Conservation (phyloP, 371 early-diverging fungal species). For the Mucor indicus region DNA sequence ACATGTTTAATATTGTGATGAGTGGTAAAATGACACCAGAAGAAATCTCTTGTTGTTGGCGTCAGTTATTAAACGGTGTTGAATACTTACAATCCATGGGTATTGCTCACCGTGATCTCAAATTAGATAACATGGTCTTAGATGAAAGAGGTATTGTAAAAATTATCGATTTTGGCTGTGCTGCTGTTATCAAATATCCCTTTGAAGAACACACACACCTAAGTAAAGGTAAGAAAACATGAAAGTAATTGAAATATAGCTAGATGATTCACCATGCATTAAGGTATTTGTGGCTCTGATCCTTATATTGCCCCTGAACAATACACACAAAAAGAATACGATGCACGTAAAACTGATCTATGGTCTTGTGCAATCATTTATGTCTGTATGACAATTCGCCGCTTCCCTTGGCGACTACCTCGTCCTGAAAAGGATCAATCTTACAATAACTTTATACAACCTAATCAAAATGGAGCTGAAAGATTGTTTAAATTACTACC, state of each 20-base stretch:
- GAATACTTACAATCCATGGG: constrained; percentile 72
- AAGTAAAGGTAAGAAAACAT: constrained; percentile 23
- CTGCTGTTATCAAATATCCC: constrained; percentile 71
- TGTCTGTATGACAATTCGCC: constrained; percentile 63
- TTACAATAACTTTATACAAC: constrained; percentile 36
- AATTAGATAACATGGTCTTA: constrained; percentile 83
- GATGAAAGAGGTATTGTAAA: constrained; percentile 72
- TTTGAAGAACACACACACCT: constrained; percentile 43
- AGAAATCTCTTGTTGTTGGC: constrained; percentile 73
- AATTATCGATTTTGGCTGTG: constrained; percentile 92
- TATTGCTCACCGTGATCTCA: constrained; percentile 86
- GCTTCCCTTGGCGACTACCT: constrained; percentile 68
- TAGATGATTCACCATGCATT: background rate
- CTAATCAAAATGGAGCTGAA: constrained; percentile 32
- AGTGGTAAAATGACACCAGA: constrained; percentile 62
- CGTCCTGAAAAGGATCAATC: constrained; percentile 41
- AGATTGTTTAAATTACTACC: constrained; percentile 47
- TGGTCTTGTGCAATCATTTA: constrained; percentile 75
- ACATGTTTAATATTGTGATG: constrained; percentile 73
- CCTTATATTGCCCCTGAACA: constrained; percentile 67
- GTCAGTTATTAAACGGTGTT: constrained; percentile 74
- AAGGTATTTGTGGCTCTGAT: constrained; percentile 79
- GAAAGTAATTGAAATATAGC: background rate
- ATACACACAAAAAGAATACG: constrained; percentile 45
- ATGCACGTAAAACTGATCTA: constrained; percentile 60